Base-by-base conservation (phyloP, 2,329 filamentous ascomycete genomes). In the Acephala macrosclerotiorum region DNA sequence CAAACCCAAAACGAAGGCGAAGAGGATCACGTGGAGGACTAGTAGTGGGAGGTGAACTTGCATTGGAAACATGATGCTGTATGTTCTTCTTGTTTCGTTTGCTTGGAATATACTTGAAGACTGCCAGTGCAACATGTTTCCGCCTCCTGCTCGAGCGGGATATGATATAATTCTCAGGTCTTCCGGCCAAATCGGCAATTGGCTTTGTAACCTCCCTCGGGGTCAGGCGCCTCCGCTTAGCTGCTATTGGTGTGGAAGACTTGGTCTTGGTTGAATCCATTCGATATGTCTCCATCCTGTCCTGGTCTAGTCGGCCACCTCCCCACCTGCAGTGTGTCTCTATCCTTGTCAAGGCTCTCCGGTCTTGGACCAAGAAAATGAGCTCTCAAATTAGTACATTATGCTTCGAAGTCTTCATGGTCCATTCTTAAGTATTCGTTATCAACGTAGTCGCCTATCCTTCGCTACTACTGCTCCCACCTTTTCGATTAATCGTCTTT, bases 1-100 rank as follows among this genome's bases (percentile, higher is more conserved):
- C 56, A 58, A 40, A 5, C 56, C 56, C 56, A 58, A 7, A 29
- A 40, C 56, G 20, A 49, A 12, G n/a, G 36, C 36, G 22, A 58
- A 58, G 14, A 22, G 36, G 18, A 58, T 38, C 56, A 58, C 56
- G 56, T 58, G 56, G 20, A 58, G 33, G 25, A 58, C 36, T 33
- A 58, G n/a, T 5, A 58, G 2, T 16, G 56, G 35, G 35, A 58
- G 56, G 14, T 42, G 22, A 58, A 58, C 12, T 38, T 36, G 36
- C 56, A 40, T 2, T 16, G 35, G n/a, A 36, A 22, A 40, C 29
- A 49, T 49, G 20, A 25, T 49, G n/a, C 3, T 11, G 45, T 49
- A 49, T 5, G 42, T 47, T 20, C 18, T n/a, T 20, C 11, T 4
- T 22, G 45, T 49, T 49, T 6, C n/a, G 2, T 49, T 8, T 49